phyloP scores from a whole-genome alignment of 2,329 filamentous ascomycete genomes.

The Aureobasidium sp. region DNA sequence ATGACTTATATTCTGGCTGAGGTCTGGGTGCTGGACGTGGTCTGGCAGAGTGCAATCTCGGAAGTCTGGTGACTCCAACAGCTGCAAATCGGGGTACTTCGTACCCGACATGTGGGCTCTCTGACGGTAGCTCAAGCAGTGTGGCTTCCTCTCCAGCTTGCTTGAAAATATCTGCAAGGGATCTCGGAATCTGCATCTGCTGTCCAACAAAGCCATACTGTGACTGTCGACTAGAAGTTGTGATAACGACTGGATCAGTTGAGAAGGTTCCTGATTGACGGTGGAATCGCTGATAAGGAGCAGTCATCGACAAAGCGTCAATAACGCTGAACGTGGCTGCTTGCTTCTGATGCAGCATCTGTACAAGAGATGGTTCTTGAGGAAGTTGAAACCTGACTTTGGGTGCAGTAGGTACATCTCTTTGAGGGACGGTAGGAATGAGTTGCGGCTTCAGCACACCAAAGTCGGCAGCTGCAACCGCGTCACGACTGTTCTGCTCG shows the following conservation, averaged over 20 bases:
- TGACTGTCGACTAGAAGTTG: background rate
- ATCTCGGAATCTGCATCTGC: constrained; percentile 16
- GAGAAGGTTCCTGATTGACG: constrained; percentile 49
- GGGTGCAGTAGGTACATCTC: background rate
- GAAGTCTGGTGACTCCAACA: constrained; percentile 18
- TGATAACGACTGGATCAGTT: constrained; percentile 34
- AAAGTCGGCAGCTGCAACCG: constrained; percentile 13
- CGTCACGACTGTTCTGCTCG: constrained; percentile 15
- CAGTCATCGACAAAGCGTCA: constrained; percentile 38
- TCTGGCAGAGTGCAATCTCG: constrained; percentile 10
- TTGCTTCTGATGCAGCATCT: constrained; percentile 15
- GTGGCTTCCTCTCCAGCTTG: constrained; percentile 20
- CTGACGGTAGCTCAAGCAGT: background rate
- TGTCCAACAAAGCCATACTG: constrained; percentile 8
- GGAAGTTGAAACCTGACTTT: background rate
- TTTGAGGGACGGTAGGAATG: background rate
- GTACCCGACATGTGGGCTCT: constrained; percentile 6
- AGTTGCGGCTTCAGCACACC: constrained; percentile 10
- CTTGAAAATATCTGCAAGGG: constrained; percentile 22
- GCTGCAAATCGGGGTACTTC: constrained; percentile 14
- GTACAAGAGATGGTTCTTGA: background rate
- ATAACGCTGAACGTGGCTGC: constrained; percentile 15
- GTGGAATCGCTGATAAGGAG: constrained; percentile 44
- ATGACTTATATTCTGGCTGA: constrained; percentile 15
- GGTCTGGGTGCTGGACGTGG: constrained; percentile 15